These are phyloP conservation scores for Populus euphratica DNA, from an alignment of 345 rosid genomes.

Conservation along the genomic window DNA sequence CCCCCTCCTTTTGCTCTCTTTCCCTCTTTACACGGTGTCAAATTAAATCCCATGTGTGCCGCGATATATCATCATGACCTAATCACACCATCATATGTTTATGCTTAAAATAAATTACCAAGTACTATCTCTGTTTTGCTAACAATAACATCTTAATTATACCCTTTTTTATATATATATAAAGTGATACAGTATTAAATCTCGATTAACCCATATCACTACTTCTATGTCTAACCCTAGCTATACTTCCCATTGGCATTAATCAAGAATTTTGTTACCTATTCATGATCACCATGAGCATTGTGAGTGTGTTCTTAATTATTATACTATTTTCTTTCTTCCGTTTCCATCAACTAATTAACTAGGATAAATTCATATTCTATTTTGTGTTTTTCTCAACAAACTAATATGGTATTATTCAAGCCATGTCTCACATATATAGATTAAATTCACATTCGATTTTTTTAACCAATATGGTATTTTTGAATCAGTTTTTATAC, in stretches of 20 bases:
- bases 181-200: background rate
- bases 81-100: constrained; percentile 24
- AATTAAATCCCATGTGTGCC: constrained; percentile 4
- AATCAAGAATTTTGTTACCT: background rate
- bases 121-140: background rate
- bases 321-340: too few relatives aligned
- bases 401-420: too few relatives aligned
- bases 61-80: constrained; percentile 30
- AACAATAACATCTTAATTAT: background rate
- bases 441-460: too few relatives aligned
- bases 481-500: too few relatives aligned
- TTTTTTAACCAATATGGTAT: too few relatives aligned
- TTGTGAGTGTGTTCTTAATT: too few relatives aligned
- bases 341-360: too few relatives aligned
- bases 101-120: background rate
- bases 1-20: background rate
- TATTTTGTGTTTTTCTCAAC: too few relatives aligned
- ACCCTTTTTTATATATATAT: background rate
- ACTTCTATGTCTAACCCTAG: background rate
- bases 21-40: constrained; percentile 10
- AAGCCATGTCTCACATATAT: too few relatives aligned
- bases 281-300: background rate
- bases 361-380: too few relatives aligned
- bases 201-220: background rate
- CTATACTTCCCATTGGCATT: background rate